These are phyloP conservation scores for Parsonsia alboflavescens DNA, from an alignment of 257 asterid species.

Conservation along the genomic window DNA sequence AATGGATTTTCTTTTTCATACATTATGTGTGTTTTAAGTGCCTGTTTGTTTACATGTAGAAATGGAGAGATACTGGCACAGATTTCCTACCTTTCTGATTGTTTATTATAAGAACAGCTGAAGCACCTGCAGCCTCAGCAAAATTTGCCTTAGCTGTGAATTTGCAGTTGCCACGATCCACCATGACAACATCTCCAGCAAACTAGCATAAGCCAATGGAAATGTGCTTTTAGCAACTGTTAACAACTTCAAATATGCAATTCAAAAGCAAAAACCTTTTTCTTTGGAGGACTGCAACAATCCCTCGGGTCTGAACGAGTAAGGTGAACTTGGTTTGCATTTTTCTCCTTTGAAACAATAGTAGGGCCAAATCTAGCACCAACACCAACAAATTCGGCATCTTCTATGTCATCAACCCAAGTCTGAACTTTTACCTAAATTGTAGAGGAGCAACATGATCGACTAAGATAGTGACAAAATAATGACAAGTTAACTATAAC, in stretches of 20 bases:
- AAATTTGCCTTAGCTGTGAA: conserved; percentile 73
- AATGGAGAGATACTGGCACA: not conserved
- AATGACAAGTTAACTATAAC: not conserved
- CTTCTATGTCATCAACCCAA: conserved; percentile 74
- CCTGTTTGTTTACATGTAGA: not conserved
- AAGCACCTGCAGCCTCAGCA: conserved; percentile 93
- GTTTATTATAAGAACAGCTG: conserved; percentile 80
- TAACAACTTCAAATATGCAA: conserved; percentile 6
- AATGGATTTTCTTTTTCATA: not conserved
- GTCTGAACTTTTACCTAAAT: conserved; percentile 85
- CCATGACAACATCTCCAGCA: conserved; percentile 73
- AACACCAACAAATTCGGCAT: conserved; percentile 80
- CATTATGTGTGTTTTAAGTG: not conserved
- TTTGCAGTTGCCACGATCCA: conserved; percentile 81
- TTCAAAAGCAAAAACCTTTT: conserved; percentile 40
- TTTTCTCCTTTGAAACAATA: conserved; percentile 81
- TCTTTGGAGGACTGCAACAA: conserved; percentile 54
- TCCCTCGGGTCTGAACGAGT: conserved; percentile 65
- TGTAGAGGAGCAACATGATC: not conserved
- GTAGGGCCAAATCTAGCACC: conserved; percentile 89
- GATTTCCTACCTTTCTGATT: conserved; percentile 60
- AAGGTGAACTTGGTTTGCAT: conserved; percentile 61
- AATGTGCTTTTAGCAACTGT: conserved; percentile 15
- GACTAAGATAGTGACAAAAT: not conserved
- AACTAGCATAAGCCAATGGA: conserved; percentile 37